A percentile compares a stretch with the other conserved stretches of the same genome.
Conservation (phyloP, 495 filamentous ascomycete species). For the Podospora tetraspora region DNA sequence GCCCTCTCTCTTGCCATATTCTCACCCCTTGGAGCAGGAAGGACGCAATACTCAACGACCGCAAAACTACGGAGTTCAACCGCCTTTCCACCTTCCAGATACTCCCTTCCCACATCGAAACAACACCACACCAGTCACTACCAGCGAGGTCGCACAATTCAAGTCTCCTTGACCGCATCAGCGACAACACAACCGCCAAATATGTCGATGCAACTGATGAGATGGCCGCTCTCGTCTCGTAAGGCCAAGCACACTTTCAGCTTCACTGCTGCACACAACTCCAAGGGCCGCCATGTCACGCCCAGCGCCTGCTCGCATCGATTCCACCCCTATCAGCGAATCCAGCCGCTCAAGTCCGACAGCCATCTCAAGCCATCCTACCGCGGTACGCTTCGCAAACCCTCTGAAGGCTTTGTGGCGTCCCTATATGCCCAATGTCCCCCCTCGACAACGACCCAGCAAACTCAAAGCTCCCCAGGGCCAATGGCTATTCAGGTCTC, state of each 20-base stretch:
- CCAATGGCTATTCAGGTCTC: background rate
- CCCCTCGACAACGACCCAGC: background rate
- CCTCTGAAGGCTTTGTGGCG: background rate
- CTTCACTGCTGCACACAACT: conserved; percentile 63
- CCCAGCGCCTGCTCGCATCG: conserved; percentile 65
- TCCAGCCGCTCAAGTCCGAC: conserved; percentile 43
- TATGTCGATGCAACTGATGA: background rate
- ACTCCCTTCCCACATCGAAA: background rate
- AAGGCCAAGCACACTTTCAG: conserved; percentile 50
- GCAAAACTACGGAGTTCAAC: background rate
- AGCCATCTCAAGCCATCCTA: background rate
- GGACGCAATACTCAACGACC: background rate
- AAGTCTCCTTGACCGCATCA: too few species aligned
- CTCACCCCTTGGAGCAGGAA: background rate
- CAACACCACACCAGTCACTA: background rate
- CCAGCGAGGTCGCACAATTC: too few species aligned
- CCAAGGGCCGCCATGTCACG: conserved; percentile 70
- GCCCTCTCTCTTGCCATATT: background rate
- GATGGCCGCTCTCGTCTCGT: background rate
- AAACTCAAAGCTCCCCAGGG: background rate
- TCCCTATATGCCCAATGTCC: background rate
- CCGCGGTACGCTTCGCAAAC: background rate
- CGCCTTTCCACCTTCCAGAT: background rate
- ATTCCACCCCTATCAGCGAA: conserved; percentile 62
- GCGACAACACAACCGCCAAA: background rate